phyloP scores from a whole-genome alignment of 495 filamentous ascomycete genomes.

The Massariosphaeria phaeospora region DNA sequence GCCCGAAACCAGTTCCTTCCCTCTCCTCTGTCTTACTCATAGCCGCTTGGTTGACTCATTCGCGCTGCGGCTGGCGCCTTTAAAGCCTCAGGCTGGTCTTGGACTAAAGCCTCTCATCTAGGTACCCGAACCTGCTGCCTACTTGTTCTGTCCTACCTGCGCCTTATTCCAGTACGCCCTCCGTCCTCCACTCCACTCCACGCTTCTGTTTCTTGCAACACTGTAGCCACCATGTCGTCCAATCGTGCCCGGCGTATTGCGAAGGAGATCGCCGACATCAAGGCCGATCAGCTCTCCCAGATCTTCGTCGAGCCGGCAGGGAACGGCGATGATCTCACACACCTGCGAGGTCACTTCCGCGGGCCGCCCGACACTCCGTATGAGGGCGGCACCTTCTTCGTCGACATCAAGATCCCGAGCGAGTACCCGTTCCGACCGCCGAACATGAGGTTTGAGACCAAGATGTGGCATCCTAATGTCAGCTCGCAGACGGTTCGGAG shows the following conservation, averaged over 20 bases:
- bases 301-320: conserved; percentile 64
- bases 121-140: conserved; percentile 29
- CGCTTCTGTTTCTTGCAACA: neutral
- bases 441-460: conserved; percentile 87
- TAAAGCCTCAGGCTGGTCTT: conserved; percentile 28
- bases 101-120: neutral
- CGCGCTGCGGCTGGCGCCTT: conserved; percentile 7
- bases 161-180: conserved; percentile 3
- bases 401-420: conserved; percentile 81
- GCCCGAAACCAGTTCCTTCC: neutral
- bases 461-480: conserved; percentile 97
- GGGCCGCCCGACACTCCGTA: conserved; percentile 94
- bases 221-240: conserved; percentile 56
- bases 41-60: conserved; percentile 17
- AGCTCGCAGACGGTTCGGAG: conserved; percentile 82
- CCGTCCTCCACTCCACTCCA: neutral
- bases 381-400: conserved; percentile 74
- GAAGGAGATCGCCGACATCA: conserved; percentile 89
- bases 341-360: conserved; percentile 75
- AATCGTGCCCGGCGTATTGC: conserved; percentile 77
- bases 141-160: conserved; percentile 5
- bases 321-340: conserved; percentile 66
- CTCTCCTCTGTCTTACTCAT: neutral
- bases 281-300: conserved; percentile 66
- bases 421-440: conserved; percentile 95